Evolutionary conservation across 805 yeast species (phyloP), one percentile per base, ranked within the genome.

Genomic region (Metschnikowia orientalis): DNA sequence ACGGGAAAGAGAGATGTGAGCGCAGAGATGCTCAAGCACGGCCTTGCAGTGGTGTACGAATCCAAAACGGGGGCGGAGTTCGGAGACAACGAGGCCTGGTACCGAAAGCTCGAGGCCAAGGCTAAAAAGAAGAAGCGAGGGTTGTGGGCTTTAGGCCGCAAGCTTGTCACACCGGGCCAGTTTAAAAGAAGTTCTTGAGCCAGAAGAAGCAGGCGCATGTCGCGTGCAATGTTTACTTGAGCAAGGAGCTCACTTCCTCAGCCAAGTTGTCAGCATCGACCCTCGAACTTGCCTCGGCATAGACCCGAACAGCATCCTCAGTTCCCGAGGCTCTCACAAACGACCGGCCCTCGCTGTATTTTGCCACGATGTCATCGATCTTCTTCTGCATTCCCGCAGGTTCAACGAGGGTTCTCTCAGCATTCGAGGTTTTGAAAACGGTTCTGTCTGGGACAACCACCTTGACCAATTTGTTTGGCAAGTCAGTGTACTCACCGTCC

Each of bases 251-350:
- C 10, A 63, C 63, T 26, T 44, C 40, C 30, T 38, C 29, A 4
- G 61, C 50, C 31, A 67, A 56, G 18, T 41, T 44, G 26, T 50
- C 59, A 5, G 59, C 61, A 23, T 59, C 32, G 26, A 50, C 63
- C 23, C 42, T 32, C 12, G 63, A 71, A 2, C 63, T 67, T 0
- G 96, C 95, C 58, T 92, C 98, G 1, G 95, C 92, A 47, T 92
- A 92, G 5, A 92, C 86, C 48, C 98, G 75, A 2, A 92, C 97
- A 0, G 96, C 97, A 57, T 92, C 94, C 57, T 92, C 98, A 1
- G 98, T 92, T 9, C 98, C 98, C 40, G 95, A 82, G 7, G 98
- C 97, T 47, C 98, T 76, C 3, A 90, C 97, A 59, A 92, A 92
- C 2, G 95, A 80, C 51, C 98, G 74, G 2, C 90, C 97, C 11